Evolutionary conservation across 2,329 filamentous ascomycete species (phyloP).

Genomic region (Pezicula neosporulosa): DNA sequence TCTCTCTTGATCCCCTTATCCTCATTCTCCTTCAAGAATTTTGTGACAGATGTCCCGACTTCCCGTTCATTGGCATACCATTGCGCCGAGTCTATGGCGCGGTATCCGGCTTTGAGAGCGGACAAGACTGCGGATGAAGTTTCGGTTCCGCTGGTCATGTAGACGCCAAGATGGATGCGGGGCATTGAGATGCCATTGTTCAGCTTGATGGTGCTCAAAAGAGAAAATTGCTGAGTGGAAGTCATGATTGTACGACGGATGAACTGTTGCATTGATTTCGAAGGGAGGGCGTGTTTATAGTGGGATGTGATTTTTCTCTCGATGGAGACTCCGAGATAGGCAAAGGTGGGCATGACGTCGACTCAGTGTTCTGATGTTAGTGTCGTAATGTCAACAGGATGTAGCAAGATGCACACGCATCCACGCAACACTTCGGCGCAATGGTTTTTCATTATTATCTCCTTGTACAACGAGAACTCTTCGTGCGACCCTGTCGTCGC

Average conservation of each 20-base stretch:
- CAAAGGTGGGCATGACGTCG: not conserved
- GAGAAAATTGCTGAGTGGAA: not conserved
- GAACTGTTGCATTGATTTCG: not conserved
- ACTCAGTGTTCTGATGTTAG: not conserved
- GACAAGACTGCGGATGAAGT: constrained; percentile 49
- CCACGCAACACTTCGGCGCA: too few species aligned
- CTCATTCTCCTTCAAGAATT: constrained; percentile 45
- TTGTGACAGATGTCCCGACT: constrained; percentile 61
- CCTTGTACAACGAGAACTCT: too few species aligned
- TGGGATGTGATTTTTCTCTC: not conserved
- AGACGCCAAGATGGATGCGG: constrained; percentile 70
- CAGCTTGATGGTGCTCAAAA: constrained; percentile 41
- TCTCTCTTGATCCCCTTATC: constrained; percentile 56
- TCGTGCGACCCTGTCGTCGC: too few species aligned
- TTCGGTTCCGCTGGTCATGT: constrained; percentile 63
- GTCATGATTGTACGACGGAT: not conserved
- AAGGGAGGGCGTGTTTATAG: not conserved
- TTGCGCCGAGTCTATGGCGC: constrained; percentile 49
- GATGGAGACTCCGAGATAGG: not conserved
- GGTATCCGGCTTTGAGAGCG: constrained; percentile 46
- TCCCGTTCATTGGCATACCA: constrained; percentile 68
- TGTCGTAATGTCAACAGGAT: too few species aligned
- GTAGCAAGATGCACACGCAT: too few species aligned
- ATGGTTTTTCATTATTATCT: too few species aligned
- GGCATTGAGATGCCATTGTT: constrained; percentile 66